Evolutionary conservation across 2,329 filamentous ascomycete genomes (phyloP).

Genomic region (Fusarium siculi): DNA sequence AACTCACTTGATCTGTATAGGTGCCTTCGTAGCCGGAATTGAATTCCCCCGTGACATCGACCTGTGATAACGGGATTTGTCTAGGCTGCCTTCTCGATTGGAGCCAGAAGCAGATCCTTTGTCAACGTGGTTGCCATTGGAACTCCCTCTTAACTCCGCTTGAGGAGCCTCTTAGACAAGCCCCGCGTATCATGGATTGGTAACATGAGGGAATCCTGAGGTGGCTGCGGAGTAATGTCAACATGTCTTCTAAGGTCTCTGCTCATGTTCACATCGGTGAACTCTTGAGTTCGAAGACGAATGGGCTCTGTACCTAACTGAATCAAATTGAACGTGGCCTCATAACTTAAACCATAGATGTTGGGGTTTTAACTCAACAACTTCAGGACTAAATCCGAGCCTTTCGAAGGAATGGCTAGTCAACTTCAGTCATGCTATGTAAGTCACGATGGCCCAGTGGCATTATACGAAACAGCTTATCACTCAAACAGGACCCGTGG

Average conservation of each 20-base stretch:
- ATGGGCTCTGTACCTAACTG: background rate
- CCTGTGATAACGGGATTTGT: background rate
- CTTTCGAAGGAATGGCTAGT: accelerated
- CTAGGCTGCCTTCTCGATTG: background rate
- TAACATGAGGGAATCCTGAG: accelerated
- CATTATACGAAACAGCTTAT: background rate
- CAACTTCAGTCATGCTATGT: accelerated
- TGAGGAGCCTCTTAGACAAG: background rate
- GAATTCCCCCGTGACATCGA: background rate
- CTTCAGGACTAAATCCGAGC: background rate
- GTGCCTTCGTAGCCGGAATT: background rate
- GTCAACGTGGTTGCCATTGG: background rate
- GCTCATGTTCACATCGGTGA: background rate
- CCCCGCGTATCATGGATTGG: background rate
- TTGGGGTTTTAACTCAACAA: background rate
- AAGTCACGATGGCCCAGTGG: no score
- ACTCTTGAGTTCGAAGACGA: background rate
- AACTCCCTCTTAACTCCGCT: no score
- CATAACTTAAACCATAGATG: accelerated
- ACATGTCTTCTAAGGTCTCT: background rate
- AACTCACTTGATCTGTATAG: background rate
- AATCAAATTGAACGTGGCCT: background rate
- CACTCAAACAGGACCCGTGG: accelerated
- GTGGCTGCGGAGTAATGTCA: background rate
- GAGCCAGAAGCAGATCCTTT: no score